Evolutionary conservation across 768 basidiomycete genomes (phyloP).

Genomic region (Trichaptum fuscoviolaceum): DNA sequence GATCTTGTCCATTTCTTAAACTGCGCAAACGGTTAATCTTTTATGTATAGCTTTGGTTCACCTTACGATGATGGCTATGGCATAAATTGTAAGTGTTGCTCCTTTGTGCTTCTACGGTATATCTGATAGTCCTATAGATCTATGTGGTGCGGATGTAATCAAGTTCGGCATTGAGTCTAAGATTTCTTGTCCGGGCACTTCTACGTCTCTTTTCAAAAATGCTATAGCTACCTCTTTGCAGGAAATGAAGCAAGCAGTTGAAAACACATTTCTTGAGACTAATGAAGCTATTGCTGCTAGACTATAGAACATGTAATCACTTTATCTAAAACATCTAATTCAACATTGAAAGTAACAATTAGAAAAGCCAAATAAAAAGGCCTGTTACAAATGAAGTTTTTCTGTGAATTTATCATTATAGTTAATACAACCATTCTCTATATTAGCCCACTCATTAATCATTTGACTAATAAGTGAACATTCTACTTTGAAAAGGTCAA

Average conservation of each 20-base stretch:
- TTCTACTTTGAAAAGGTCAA: conserved; percentile 49
- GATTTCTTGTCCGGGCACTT: conserved; percentile 59
- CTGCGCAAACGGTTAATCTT: conserved; percentile 1
- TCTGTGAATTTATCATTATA: not conserved
- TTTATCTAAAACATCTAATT: not conserved
- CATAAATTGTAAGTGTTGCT: conserved; percentile 70
- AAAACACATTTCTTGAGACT: conserved; percentile 32
- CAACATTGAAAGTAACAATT: not conserved
- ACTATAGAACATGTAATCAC: not conserved
- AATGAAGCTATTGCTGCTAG: not conserved
- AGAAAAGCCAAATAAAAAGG: not conserved
- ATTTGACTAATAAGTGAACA: conserved; percentile 38
- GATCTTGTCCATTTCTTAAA: not conserved
- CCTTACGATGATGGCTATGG: conserved; percentile 85
- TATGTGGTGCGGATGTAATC: conserved; percentile 69
- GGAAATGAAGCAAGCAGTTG: conserved; percentile 48
- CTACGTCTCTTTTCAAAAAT: conserved; percentile 61
- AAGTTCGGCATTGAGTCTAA: conserved; percentile 97
- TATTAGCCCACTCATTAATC: conserved; percentile 24
- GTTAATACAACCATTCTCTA: conserved; percentile 2
- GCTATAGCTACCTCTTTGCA: conserved; percentile 55
- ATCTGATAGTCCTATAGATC: conserved; percentile 43
- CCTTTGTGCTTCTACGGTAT: conserved; percentile 17
- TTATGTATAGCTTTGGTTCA: conserved; percentile 62
- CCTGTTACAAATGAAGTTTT: not conserved